phyloP scores from a whole-genome alignment of 2,329 filamentous ascomycete species.

The Phaeosphaeria sp. region DNA sequence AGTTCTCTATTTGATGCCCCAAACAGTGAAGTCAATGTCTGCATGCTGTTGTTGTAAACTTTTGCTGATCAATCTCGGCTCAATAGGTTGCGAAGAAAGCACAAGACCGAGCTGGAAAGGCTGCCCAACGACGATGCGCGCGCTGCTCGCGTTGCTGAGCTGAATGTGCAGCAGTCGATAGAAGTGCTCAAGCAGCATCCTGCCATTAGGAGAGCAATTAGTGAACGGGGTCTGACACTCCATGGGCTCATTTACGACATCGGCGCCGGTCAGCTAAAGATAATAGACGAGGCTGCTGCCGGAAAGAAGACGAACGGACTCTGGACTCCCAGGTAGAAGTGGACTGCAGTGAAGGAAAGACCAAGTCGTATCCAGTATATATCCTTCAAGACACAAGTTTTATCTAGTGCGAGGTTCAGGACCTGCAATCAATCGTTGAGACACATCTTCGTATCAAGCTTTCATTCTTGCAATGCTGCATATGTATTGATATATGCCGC shows the following conservation, averaged over 20 bases:
- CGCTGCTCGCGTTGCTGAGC: slow-evolving; percentile 70
- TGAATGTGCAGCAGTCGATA: slow-evolving; percentile 76
- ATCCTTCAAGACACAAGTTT: neutral
- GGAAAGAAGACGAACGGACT: slow-evolving; percentile 14
- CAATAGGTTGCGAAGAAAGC: slow-evolving; percentile 57
- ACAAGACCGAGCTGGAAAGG: slow-evolving; percentile 57
- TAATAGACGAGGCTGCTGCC: slow-evolving; percentile 51
- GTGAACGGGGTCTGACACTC: slow-evolving; percentile 72
- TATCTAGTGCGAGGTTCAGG: no score
- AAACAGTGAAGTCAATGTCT: neutral
- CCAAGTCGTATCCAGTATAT: no score
- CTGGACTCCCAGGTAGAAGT: slow-evolving; percentile 13
- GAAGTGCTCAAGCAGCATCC: slow-evolving; percentile 72
- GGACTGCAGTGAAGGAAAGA: neutral
- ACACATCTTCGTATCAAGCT: neutral
- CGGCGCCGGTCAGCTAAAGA: slow-evolving; percentile 60
- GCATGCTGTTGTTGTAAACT: neutral
- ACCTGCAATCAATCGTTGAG: no score
- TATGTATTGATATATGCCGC: neutral
- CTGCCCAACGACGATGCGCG: slow-evolving; percentile 56
- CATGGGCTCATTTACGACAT: slow-evolving; percentile 81
- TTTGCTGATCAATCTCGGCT: neutral
- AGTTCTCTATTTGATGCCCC: slow-evolving; percentile 11
- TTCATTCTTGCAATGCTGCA: neutral
- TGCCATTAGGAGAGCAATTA: slow-evolving; percentile 72